Percentiles rank a stretch among this genome's conserved stretches.
Conservation (phyloP, 1,139 yeast species). For the Debaryomyces sp. region DNA sequence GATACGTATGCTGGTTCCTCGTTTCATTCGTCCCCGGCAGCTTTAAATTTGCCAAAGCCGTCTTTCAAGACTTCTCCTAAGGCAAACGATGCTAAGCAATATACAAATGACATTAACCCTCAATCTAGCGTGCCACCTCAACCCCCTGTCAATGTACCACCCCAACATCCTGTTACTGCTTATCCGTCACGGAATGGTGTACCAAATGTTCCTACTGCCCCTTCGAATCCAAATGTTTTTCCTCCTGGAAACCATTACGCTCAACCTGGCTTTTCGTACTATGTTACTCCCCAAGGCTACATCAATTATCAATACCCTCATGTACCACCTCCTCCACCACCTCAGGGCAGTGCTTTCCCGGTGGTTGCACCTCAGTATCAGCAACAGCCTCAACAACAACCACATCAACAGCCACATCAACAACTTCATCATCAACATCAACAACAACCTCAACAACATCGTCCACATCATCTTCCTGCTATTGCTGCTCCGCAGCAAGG, state of each 20-base stretch:
- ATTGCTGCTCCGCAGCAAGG: constrained; percentile 21
- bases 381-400: constrained; percentile 11
- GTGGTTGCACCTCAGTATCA: constrained; percentile 12
- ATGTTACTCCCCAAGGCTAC: constrained; percentile 35
- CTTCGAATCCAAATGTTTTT: constrained; percentile 10
- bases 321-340: constrained; percentile 9
- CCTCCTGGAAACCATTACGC: constrained; percentile 11
- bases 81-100: constrained; percentile 9
- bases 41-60: constrained; percentile 59
- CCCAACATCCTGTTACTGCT: constrained; percentile 33
- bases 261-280: constrained; percentile 34
- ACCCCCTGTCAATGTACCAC: too few species aligned
- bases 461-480: constrained; percentile 1
- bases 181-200: constrained; percentile 18
- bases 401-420: constrained; percentile 11
- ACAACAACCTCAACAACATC: constrained; percentile 13
- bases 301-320: constrained; percentile 21
- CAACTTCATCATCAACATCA: constrained; percentile 11
- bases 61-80: constrained; percentile 45
- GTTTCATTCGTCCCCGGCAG: constrained; percentile 60
- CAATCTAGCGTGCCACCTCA: too few species aligned
- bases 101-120: constrained; percentile 3
- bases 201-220: constrained; percentile 7
- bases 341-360: constrained; percentile 6
- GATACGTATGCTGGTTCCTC: constrained; percentile 60